Base-by-base conservation (phyloP, 2,329 filamentous ascomycete genomes). In the Cercospora canescens region DNA sequence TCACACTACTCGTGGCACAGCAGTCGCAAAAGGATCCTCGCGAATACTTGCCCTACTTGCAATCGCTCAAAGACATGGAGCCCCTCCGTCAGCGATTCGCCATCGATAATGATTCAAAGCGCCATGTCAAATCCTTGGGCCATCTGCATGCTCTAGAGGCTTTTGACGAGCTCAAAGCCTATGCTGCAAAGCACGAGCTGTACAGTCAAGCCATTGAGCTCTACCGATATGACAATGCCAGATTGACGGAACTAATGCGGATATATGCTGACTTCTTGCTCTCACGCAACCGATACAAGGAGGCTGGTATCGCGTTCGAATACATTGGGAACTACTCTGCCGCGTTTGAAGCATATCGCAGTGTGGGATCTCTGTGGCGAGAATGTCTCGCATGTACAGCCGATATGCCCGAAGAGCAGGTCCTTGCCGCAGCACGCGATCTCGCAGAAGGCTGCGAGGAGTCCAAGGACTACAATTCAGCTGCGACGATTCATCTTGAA, bases 21-120 rank as follows among this genome's bases (percentile, higher is more conserved):
- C 94, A 97, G 76, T 95, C 94, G 0, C 95, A 99, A 79, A 92
- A 94, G 76, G 95, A 99, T 73, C 95, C 95, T 1, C 85, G 93
- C 71, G 95, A 99, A 78, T 99, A 99, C 73, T 86, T 98, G 7
- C 95, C 95, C 4, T 98, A 98, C 76, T 88, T 99, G 59, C 94
- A 97, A 75, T 89, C 89, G 37, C 85, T 99, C 2, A 92, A 97
- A 76, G 85, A 89, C 67, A 85, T 96, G 71, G 81, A 90, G 0
- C 84, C 87, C 11, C 78, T 91, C 11, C 88, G 93, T 21, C 88
- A 92, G 50, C 86, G 89, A 60, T 97, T 94, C 72, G 88, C 88
- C 48, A 96, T 99, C 60, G 95, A 99, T 76, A 91, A 98, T 74
- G 89, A 97, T 75, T 87, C 99, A 4, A 87, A 86, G 35, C 89